Percentiles rank a stretch among this genome's conserved stretches.
Evolutionary conservation across 2,329 filamentous ascomycete species (phyloP).

Genomic region (Cordyceps militaris): DNA sequence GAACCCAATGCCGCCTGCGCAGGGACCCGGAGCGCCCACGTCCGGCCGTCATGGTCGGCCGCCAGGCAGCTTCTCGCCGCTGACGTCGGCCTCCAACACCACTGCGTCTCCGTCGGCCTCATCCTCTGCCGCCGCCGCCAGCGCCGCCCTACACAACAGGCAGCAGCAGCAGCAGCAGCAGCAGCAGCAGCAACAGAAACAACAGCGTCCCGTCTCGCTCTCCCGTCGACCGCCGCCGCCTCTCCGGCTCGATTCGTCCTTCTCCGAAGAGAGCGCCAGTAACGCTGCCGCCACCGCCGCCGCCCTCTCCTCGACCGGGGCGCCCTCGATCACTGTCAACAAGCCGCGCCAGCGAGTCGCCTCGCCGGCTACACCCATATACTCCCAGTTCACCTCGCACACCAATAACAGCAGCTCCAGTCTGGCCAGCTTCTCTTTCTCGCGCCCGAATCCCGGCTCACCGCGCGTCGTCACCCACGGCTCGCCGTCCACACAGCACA

Average conservation of each 20-base stretch:
- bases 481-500: constrained; percentile 25
- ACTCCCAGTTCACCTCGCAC: constrained; percentile 41
- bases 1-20: constrained; percentile 42
- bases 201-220: constrained; percentile 19
- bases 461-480: constrained; percentile 25
- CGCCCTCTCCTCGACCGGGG: constrained; percentile 21
- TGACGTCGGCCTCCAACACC: constrained; percentile 27
- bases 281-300: constrained; percentile 16
- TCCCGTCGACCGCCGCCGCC: constrained; percentile 27
- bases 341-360: constrained; percentile 37
- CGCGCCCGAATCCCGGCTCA: constrained; percentile 39
- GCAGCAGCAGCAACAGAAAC: too few species aligned
- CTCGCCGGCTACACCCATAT: constrained; percentile 38
- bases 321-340: constrained; percentile 34
- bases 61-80: constrained; percentile 50
- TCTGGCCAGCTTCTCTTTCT: constrained; percentile 51
- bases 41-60: constrained; percentile 37
- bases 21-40: constrained; percentile 21
- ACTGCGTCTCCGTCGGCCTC: constrained; percentile 15
- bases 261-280: constrained; percentile 1
- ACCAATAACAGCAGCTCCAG: constrained; percentile 41
- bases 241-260: constrained; percentile 25
- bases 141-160: constrained; percentile 10
- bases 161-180: too few species aligned
- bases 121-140: constrained; percentile 19